These are phyloP conservation scores for Apophysomyces sp. DNA, from an alignment of 371 early-diverging fungal genomes.

Conservation along the genomic window DNA sequence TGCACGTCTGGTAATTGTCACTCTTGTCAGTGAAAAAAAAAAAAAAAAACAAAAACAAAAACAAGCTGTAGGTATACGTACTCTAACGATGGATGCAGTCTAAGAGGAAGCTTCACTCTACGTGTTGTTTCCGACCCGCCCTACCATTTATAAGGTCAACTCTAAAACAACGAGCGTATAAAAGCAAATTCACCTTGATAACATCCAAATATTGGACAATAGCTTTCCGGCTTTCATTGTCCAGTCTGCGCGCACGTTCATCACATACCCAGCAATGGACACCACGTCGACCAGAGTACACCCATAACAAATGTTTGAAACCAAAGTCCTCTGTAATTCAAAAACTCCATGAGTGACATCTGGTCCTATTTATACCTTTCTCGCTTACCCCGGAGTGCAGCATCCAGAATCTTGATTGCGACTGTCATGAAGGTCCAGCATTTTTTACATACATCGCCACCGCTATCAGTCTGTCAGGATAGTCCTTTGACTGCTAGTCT, in stretches of 20 bases:
- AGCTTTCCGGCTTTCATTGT: slow-evolving; percentile 78
- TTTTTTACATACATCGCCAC: slow-evolving; percentile 83
- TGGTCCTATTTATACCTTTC: neutral
- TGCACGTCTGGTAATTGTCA: slow-evolving; percentile 51
- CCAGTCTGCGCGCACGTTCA: slow-evolving; percentile 78
- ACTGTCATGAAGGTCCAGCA: slow-evolving; percentile 97
- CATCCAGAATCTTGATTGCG: slow-evolving; percentile 86
- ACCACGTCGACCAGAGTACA: slow-evolving; percentile 98
- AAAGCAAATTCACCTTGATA: slow-evolving; percentile 60
- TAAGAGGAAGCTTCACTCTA: slow-evolving; percentile 66
- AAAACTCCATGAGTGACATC: neutral
- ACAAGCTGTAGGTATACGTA: slow-evolving; percentile 19
- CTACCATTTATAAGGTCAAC: too few species aligned
- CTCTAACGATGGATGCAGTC: slow-evolving; percentile 67
- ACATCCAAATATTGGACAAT: slow-evolving; percentile 87
- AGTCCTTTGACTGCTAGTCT: neutral
- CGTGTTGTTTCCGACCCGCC: slow-evolving; percentile 73
- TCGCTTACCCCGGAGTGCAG: slow-evolving; percentile 59
- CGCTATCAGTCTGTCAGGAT: slow-evolving; percentile 39
- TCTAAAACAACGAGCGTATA: too few species aligned
- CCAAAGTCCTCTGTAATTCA: slow-evolving; percentile 87
- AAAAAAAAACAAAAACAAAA: too few species aligned
- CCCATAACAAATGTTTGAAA: slow-evolving; percentile 93
- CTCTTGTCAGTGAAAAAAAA: neutral
- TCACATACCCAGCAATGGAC: slow-evolving; percentile 99